Evolutionary conservation across 352 stramenopile genomes (phyloP), one percentile per base, ranked within the genome.

Genomic region (Peronospora farinosa): DNA sequence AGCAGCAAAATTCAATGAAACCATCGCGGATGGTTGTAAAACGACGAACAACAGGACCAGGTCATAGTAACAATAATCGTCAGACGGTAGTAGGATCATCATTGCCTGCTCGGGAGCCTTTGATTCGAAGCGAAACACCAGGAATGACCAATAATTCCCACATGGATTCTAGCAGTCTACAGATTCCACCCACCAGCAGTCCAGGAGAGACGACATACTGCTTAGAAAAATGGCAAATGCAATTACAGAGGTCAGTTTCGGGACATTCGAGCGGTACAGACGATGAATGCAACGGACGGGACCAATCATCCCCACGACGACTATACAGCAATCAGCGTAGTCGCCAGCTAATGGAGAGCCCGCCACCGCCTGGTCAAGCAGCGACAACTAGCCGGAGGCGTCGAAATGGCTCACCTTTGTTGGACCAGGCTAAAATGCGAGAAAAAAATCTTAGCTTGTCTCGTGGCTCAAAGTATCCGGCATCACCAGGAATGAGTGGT

Each of bases 11-110:
- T 45, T 21, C 54, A 1, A 66, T 47, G 32, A 79, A 79, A 30
- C 72, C 69, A 12, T 83, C 72, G 6, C 58, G 72, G 10, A 79
- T 79, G 67, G 72, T 79, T 8, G 69, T 79, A 11, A 79, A 79
- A 54, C 54, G 69, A 23, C 57, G 69, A 12, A 58, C 57, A 39
- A 72, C 64, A 45, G 63, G 50, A 3, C 59, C 64, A 10, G 40
- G 38, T 5, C 63, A 40, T 44, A 65, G 42, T 42, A 60, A 33
- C 17, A 69, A 44, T 19, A 36, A 47, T 11, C 45, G 50, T 43
- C 49, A 44, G 30, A 38, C 54, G 33, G 53, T 53, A 7, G n/a
- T 40, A 16, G 44, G 50, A 40, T 49, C 45, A 5, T 51, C 37
- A 9, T 66, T 57, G 32, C 52, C 54, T 38, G 42, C 41, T 45